These are phyloP conservation scores for Sesbania bispinosa DNA, from an alignment of 306 rosid genomes.

Conservation along the genomic window DNA sequence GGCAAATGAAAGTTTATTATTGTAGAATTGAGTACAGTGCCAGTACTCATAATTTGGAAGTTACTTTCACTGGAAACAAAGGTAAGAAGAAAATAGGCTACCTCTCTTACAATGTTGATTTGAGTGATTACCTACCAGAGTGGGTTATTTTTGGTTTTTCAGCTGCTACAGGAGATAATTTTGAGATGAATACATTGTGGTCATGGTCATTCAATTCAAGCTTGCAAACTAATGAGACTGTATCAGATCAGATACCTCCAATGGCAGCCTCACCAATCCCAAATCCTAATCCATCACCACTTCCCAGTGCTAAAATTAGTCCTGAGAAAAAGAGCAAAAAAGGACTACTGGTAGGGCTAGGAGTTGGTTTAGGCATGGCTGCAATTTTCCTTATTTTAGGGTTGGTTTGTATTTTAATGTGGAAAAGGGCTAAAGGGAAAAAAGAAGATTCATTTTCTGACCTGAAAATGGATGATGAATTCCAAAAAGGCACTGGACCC, in stretches of 20 bases:
- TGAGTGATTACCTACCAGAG: conserved; percentile 33
- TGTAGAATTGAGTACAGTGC: conserved; percentile 37
- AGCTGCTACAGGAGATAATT: conserved; percentile 31
- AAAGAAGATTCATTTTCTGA: conserved; percentile 18
- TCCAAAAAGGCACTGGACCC: conserved; percentile 36
- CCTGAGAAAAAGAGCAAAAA: neutral
- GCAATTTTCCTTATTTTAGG: neutral
- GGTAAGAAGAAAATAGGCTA: neutral
- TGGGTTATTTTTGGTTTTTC: conserved; percentile 40
- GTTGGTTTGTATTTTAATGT: neutral
- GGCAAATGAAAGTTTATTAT: conserved; percentile 3
- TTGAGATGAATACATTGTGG: conserved; percentile 23
- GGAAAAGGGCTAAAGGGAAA: conserved; percentile 17
- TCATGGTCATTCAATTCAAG: conserved; percentile 40
- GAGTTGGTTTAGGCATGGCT: conserved; percentile 14
- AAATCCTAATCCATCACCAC: neutral
- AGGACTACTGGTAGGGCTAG: conserved; percentile 21
- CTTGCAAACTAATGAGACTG: neutral
- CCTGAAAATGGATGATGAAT: conserved; percentile 32
- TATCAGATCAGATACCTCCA: neutral
- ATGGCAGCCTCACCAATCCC: neutral
- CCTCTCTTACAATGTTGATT: conserved; percentile 19
- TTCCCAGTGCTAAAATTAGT: too few relatives aligned
- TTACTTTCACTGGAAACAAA: conserved; percentile 15
- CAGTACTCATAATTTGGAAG: conserved; percentile 18